phyloP scores from a whole-genome alignment of 2,329 filamentous ascomycete species.

The Curvularia verruculosa region DNA sequence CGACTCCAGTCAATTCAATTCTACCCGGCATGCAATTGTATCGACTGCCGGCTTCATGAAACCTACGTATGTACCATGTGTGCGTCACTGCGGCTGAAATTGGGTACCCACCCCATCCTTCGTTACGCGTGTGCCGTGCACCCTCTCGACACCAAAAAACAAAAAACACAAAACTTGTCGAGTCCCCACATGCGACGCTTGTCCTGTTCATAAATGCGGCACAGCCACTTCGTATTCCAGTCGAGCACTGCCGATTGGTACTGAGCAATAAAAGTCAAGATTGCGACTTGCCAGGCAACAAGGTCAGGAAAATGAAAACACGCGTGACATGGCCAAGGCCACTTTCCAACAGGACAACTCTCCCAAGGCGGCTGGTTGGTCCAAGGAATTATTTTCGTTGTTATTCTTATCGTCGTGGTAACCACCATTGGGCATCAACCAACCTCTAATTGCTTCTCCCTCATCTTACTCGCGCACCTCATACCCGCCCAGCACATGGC shows the following conservation, averaged over 20 bases:
- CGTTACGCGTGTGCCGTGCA: neutral
- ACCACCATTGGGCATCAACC: slow-evolving; percentile 1
- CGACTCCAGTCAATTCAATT: neutral
- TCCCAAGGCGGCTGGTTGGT: neutral
- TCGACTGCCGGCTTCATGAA: neutral
- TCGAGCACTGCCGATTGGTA: neutral
- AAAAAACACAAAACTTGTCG: neutral
- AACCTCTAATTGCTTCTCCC: neutral
- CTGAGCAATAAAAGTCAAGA: neutral
- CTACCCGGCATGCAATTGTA: neutral
- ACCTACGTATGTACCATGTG: neutral
- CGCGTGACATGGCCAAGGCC: neutral
- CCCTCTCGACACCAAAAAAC: neutral
- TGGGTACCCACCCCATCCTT: slow-evolving; percentile 1
- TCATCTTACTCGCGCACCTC: slow-evolving; percentile 21
- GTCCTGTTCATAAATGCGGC: neutral
- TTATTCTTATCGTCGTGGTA: neutral
- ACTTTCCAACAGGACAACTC: neutral
- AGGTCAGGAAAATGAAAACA: neutral
- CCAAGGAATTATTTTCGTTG: neutral
- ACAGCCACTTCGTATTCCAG: neutral
- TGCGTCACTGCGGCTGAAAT: slow-evolving; percentile 6
- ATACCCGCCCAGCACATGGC: slow-evolving; percentile 30
- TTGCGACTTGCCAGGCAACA: neutral
- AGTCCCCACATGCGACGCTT: neutral